Evolutionary conservation across 495 filamentous ascomycete species (phyloP), one percentile per base, ranked within the genome.

Genomic region (Cairneyella variabilis): DNA sequence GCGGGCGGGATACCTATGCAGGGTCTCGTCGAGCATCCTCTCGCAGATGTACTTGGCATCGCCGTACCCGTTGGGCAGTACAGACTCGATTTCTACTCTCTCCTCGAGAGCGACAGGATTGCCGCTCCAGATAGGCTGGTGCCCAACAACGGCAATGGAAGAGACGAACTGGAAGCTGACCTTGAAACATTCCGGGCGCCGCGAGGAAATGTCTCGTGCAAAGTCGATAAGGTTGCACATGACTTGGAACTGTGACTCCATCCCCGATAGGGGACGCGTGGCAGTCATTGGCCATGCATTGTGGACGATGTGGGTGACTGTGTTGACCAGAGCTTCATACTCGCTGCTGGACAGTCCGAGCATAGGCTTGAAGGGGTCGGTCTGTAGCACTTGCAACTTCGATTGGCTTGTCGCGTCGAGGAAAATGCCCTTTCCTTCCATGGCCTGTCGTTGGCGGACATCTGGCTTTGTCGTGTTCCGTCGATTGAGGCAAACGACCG

Each of bases 261-360:
- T 78, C 7, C 59, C 67, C 2, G 65, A 56, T 0, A 83, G 21
- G 0, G 70, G 64, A 1, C 72, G 63, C 25, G 62, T 74, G 20
- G 56, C 70, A 53, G 69, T 76, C 78, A 83, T 82, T 0, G 75
- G 76, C 78, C 78, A 82, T 3, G 78, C 80, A 47, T 78, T 82
- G 61, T 83, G 79, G 28, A 83, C 57, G 17, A 83, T 74, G 39
- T 80, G 72, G 0, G 79, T 83, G 1, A 76, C 75, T n/a, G 38
- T 64, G 3, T 61, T 46, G 3, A 66, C 44, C 3, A 82, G 68
- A 3, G 40, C 18, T 18, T 65, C 26, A 48, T 80, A 81, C 1
- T 69, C 65, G 14, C 53, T 28, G 0, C 28, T 12, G 0, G 68
- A 20, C 0, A 85, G 68, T 1, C 79, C 81, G 0, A 85, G 70